Evolutionary conservation across 2,329 filamentous ascomycete species (phyloP).

Genomic region (Diplodia scrobiculata): DNA sequence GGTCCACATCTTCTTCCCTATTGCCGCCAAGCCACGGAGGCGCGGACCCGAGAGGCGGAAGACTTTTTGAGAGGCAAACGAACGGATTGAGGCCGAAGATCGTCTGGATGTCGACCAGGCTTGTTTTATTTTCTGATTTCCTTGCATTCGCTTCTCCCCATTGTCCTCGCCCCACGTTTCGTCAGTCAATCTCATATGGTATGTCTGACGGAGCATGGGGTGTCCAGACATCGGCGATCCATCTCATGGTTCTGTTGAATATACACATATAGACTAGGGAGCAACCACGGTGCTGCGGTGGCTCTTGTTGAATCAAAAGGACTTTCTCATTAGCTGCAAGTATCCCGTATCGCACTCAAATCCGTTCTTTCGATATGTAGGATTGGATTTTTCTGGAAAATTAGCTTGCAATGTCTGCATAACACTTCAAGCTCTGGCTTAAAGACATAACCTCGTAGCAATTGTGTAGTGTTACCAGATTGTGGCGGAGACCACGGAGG

Average conservation of each 20-base stretch:
- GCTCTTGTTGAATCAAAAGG: conserved; percentile 4
- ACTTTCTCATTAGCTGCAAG: neutral
- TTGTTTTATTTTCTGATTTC: conserved; percentile 3
- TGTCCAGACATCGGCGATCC: neutral
- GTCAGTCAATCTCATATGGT: neutral
- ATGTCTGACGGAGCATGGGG: neutral
- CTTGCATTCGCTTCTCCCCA: conserved; percentile 7
- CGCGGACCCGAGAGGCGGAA: neutral
- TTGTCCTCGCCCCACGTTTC: neutral
- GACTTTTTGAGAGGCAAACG: neutral
- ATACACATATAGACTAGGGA: conserved; percentile 15
- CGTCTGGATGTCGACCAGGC: neutral
- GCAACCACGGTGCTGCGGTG: neutral
- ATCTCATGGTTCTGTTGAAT: neutral
- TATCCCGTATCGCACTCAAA: neutral
- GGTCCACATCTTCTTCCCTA: neutral
- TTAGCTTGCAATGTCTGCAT: neutral
- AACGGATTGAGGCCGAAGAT: neutral
- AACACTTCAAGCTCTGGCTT: neutral
- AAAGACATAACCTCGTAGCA: too few relatives aligned
- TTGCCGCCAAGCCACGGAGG: neutral
- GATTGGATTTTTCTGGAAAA: neutral
- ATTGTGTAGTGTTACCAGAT: too few relatives aligned
- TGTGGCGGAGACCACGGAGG: too few relatives aligned
- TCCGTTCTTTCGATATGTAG: neutral